phyloP scores from a whole-genome alignment of 2,329 filamentous ascomycete species.

The Pestalotiopsis sp. region DNA sequence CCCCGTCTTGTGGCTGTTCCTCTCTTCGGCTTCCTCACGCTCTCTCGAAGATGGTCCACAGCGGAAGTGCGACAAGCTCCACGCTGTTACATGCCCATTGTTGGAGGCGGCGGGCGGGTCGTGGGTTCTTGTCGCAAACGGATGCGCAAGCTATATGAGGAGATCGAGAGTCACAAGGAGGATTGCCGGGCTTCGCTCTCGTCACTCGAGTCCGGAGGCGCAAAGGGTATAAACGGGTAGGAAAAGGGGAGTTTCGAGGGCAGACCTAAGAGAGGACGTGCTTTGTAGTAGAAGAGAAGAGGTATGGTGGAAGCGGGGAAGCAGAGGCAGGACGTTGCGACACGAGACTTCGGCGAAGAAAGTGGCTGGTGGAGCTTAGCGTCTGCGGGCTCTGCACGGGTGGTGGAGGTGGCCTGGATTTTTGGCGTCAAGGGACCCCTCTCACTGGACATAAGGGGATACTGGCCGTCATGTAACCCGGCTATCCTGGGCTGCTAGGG shows the following conservation, averaged over 20 bases:
- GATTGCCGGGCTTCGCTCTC: constrained; percentile 5
- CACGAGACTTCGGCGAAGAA: constrained; percentile 24
- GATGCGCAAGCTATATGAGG: constrained; percentile 2
- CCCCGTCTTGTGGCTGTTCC: not conserved
- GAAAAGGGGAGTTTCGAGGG: not conserved
- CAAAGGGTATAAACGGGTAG: not conserved
- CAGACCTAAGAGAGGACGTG: not conserved
- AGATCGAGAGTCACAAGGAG: not conserved
- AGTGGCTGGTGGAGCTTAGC: constrained; percentile 16
- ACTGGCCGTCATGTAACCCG: not conserved
- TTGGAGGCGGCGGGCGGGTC: not conserved
- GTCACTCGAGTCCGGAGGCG: constrained; percentile 7
- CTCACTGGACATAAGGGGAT: not conserved
- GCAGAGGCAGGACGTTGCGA: constrained; percentile 24
- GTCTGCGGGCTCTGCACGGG: constrained; percentile 22
- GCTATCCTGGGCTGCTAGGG: not conserved
- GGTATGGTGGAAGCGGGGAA: constrained; percentile 14
- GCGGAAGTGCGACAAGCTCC: constrained; percentile 14
- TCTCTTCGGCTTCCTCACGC: constrained; percentile 5
- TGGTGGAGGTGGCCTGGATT: constrained; percentile 26
- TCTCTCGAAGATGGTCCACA: constrained; percentile 12
- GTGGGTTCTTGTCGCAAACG: constrained; percentile 11
- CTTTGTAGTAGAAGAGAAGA: constrained; percentile 5
- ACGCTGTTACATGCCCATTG: constrained; percentile 15
- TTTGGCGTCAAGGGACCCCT: constrained; percentile 16